These are phyloP conservation scores for Phytophthora ohioensis DNA, from an alignment of 352 stramenopile genomes.

Conservation along the genomic window DNA sequence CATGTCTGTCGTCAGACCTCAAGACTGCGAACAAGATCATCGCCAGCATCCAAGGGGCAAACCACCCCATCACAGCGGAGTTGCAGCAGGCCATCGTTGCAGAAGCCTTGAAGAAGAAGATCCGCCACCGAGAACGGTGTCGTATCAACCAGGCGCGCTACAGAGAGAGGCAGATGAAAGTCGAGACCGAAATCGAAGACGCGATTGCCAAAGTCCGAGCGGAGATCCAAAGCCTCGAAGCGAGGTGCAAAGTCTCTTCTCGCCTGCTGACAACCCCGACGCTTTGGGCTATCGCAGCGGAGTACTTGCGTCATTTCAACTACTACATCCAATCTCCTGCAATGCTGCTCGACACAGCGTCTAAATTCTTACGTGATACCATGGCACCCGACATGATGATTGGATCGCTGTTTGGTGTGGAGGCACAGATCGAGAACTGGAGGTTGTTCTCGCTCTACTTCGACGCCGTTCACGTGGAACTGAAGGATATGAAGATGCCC, in stretches of 20 bases:
- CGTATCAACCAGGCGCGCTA: slow-evolving; percentile 19
- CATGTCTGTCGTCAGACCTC: slow-evolving; percentile 10
- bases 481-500: background rate
- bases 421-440: slow-evolving; percentile 10
- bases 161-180: slow-evolving; percentile 8
- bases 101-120: slow-evolving; percentile 23
- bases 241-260: background rate
- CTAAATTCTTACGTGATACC: background rate
- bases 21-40: slow-evolving; percentile 13
- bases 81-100: slow-evolving; percentile 15
- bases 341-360: background rate
- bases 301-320: slow-evolving; percentile 22
- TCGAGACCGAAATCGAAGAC: background rate
- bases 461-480: background rate
- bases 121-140: slow-evolving; percentile 18
- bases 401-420: background rate
- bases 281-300: slow-evolving; percentile 3
- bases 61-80: slow-evolving; percentile 5
- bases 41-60: slow-evolving; percentile 9
- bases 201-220: background rate
- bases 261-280: background rate
- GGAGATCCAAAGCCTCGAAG: slow-evolving; percentile 9
- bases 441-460: slow-evolving; percentile 3
- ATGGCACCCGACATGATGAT: slow-evolving; percentile 5
- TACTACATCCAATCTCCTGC: slow-evolving; percentile 8